Conservation (phyloP, 2,329 filamentous ascomycete genomes). For the Septoria linicola region DNA sequence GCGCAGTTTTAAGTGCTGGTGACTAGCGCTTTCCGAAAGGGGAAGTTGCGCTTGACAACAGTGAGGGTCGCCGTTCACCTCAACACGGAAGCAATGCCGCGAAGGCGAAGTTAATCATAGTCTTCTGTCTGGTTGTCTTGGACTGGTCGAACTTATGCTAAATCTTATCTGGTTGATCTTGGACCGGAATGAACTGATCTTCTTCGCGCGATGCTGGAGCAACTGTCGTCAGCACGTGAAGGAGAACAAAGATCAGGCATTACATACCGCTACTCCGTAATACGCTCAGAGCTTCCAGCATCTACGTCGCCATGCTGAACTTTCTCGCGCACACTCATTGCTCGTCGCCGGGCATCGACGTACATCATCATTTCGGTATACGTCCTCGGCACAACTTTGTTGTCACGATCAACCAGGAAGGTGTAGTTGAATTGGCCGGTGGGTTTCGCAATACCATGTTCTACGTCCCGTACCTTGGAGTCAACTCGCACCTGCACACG, state of each 20-base stretch:
- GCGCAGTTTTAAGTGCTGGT: too few relatives aligned
- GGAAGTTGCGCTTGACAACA: background rate
- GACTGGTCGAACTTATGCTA: too few relatives aligned
- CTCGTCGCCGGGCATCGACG: slow-evolving; percentile 59
- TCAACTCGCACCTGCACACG: slow-evolving; percentile 70
- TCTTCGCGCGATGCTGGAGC: too few relatives aligned
- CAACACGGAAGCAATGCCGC: too few relatives aligned
- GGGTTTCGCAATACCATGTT: slow-evolving; percentile 65
- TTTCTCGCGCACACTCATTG: slow-evolving; percentile 52
- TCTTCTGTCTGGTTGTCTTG: too few relatives aligned
- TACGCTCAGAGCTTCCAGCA: slow-evolving; percentile 30
- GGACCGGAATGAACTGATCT: too few relatives aligned
- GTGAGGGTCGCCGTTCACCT: too few relatives aligned
- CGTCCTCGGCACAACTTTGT: slow-evolving; percentile 64
- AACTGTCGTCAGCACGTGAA: too few relatives aligned
- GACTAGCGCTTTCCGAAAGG: background rate
- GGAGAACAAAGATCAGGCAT: too few relatives aligned
- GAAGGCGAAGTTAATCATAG: too few relatives aligned
- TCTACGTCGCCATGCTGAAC: slow-evolving; percentile 35
- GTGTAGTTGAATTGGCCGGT: slow-evolving; percentile 78
- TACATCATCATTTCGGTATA: slow-evolving; percentile 67
- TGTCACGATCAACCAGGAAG: slow-evolving; percentile 63
- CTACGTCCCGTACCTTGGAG: slow-evolving; percentile 69
- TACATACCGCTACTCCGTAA: slow-evolving; percentile 31
- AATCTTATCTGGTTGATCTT: too few relatives aligned